Conservation (phyloP, 148 eudicot genomes). For the Rhododendron simsii region DNA sequence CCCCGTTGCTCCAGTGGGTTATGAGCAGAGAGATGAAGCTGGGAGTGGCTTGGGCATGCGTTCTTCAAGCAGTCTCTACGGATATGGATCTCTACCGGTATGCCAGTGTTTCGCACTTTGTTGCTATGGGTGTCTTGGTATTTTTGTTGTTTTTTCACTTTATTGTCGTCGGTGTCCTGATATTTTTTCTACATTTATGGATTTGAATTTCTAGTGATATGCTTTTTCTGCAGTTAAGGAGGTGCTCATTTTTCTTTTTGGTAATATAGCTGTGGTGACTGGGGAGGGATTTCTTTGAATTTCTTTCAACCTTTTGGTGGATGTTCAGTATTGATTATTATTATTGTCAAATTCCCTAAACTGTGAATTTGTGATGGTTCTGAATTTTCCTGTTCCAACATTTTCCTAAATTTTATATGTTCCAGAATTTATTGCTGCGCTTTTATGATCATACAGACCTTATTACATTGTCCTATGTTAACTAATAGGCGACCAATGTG, state of each 20-base stretch:
- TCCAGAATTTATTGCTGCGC: neutral
- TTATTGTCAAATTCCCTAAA: neutral
- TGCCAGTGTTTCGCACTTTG: constrained; percentile 7
- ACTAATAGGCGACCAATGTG: neutral
- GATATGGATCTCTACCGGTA: constrained; percentile 79
- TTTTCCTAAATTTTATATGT: neutral
- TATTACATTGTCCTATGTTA: neutral
- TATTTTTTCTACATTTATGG: neutral
- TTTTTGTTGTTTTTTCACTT: constrained; percentile 9
- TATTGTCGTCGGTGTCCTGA: neutral
- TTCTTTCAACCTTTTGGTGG: neutral
- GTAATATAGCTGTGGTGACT: neutral
- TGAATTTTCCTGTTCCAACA: neutral
- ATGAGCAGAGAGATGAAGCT: constrained; percentile 66
- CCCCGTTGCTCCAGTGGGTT: constrained; percentile 38
- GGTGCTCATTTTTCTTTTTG: neutral
- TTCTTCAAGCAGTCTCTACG: constrained; percentile 46
- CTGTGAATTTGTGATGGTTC: neutral
- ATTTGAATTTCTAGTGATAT: neutral
- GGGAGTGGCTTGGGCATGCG: constrained; percentile 50
- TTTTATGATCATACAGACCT: neutral
- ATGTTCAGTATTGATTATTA: neutral
- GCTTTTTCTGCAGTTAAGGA: neutral
- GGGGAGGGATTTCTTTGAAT: neutral
- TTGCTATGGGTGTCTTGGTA: neutral